A percentile compares a stretch with the other conserved stretches of the same genome.
Conservation (phyloP, 305 asterid genomes). For the Rubia tinctorum region DNA sequence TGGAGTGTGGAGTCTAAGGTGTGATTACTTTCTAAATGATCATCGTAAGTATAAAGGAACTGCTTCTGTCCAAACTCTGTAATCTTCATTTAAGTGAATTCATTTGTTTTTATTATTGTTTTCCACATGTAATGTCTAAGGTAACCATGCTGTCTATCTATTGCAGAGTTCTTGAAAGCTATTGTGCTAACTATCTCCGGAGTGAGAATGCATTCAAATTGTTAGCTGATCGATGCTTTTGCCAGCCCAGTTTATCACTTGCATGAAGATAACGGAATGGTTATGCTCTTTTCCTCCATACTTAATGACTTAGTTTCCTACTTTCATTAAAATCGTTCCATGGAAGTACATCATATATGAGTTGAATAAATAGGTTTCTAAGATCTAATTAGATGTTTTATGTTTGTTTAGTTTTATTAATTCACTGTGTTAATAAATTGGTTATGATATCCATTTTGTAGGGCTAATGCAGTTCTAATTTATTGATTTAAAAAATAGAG, state of each 20-base stretch:
- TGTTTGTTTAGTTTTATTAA: not conserved
- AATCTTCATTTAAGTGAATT: not conserved
- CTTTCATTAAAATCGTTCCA: not conserved
- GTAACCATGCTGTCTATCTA: not conserved
- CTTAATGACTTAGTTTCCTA: not conserved
- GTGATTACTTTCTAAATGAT: not conserved
- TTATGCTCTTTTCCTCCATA: not conserved
- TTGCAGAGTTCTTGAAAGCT: slow-evolving; percentile 6
- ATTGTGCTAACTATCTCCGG: not conserved
- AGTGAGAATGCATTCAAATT: not conserved
- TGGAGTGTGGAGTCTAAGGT: not conserved
- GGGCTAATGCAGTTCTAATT: not conserved
- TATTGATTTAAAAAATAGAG: not conserved
- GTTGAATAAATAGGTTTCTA: not conserved
- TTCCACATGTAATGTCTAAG: not conserved
- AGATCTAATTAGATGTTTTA: not conserved
- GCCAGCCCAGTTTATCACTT: not conserved
- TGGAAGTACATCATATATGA: not conserved
- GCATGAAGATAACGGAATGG: not conserved
- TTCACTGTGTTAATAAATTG: not conserved
- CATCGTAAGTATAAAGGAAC: not conserved
- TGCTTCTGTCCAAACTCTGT: not conserved
- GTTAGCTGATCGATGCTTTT: not conserved
- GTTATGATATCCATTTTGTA: not conserved
- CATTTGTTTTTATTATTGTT: not conserved